Evolutionary conservation across 2,329 filamentous ascomycete species (phyloP).

Genomic region (Lachnellula suecica): DNA sequence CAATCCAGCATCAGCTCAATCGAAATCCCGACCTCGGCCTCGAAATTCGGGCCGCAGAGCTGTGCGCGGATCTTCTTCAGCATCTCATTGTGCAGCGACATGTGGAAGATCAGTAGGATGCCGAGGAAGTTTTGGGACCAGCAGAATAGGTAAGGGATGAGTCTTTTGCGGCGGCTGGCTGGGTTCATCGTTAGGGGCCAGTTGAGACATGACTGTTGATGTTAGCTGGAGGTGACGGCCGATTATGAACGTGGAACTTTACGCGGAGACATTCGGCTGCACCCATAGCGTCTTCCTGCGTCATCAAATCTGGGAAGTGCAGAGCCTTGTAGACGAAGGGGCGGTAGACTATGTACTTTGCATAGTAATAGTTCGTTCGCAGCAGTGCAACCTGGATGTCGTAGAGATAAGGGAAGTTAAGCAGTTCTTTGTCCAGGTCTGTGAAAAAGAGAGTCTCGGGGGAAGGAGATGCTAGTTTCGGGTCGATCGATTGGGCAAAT

Average conservation of each 20-base stretch:
- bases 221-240: neutral
- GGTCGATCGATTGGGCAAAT: conserved; percentile 25
- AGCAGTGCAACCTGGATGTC: conserved; percentile 58
- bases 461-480: conserved; percentile 16
- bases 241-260: no score
- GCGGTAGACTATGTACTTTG: conserved; percentile 55
- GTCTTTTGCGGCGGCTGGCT: conserved; percentile 54
- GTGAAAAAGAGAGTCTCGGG: conserved; percentile 43
- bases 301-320: conserved; percentile 54
- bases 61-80: conserved; percentile 48
- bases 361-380: conserved; percentile 58
- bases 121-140: conserved; percentile 63
- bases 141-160: conserved; percentile 58
- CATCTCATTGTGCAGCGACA: conserved; percentile 51
- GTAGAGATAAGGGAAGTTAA: conserved; percentile 49
- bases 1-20: conserved; percentile 56
- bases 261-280: conserved; percentile 53
- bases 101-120: conserved; percentile 55
- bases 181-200: conserved; percentile 62
- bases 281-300: conserved; percentile 51
- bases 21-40: conserved; percentile 49
- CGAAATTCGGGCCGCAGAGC: conserved; percentile 48
- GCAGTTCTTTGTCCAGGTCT: conserved; percentile 43
- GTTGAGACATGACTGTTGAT: conserved; percentile 46
- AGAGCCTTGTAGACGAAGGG: conserved; percentile 61